Base-by-base conservation (phyloP, 306 rosid species). In the Corylus americana region DNA sequence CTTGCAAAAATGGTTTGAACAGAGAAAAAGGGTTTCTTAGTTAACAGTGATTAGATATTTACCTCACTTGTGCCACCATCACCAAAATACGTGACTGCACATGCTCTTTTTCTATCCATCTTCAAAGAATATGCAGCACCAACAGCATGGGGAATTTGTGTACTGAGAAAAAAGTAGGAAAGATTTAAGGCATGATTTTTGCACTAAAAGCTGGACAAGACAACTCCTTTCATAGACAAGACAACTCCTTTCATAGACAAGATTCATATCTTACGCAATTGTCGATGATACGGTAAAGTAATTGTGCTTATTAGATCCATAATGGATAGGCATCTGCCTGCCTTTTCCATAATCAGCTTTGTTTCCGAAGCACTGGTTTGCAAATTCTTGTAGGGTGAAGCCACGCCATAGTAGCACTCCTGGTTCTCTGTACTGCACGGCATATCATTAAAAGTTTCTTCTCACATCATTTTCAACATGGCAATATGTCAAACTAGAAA, bases 51-150 rank as follows among this genome's bases (percentile, higher is more conserved):
- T 74, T 64, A 61, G 5, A 61, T 12, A 80, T 74, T 79, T 82
- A 93, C 99, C 97, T 95, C 98, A 42, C 98, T 95, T 76, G 99
- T 91, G 84, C 98, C 98, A 42, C 99, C 99, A 78, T 93, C 99
- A 58, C 99, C 99, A 27, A 95, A 72, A 83, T 84, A 95, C 66
- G 97, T 88, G 54, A 93, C 92, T 25, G 85, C 92, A 75, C 99
- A 95, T 20, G 96, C 99, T 78, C 90, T 88, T 77, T 80, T 91
- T 78, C 75, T 85, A 78, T 95, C 98, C 98, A 93, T 88, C 87
- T 93, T 95, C 77, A 95, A 80, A 63, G 99, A 91, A 86, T 95
- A 95, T 11, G 98, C 99, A 87, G 97, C 96, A 72, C 99, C 98
- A 81, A 95, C 99, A 25, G 99, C 98, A 55, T 95, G 99, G 27